phyloP scores from a whole-genome alignment of 2,329 filamentous ascomycete genomes.

The Colletotrichum sp. region DNA sequence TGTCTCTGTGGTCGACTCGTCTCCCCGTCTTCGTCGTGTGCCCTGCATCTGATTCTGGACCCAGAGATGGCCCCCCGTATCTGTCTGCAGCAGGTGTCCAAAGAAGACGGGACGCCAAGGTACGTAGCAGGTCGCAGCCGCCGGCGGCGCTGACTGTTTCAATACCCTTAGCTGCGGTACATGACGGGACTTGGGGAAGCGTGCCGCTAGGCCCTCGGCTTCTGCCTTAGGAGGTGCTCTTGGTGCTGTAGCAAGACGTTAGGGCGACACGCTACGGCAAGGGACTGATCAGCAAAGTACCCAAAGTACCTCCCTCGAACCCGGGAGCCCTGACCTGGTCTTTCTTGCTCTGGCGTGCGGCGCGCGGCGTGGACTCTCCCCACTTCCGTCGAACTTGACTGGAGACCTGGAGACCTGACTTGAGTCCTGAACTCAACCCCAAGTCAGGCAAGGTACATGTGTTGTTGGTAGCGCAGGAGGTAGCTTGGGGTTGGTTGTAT shows the following conservation, averaged over 20 bases:
- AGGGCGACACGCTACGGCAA: background rate
- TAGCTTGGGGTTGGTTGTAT: background rate
- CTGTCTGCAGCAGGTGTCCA: background rate
- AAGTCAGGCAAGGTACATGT: conserved; percentile 12
- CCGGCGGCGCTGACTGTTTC: background rate
- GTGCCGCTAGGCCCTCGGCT: background rate
- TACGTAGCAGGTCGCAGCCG: conserved; percentile 11
- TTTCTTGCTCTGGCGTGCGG: conserved; percentile 8
- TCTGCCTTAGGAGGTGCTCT: background rate
- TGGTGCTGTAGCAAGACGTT: background rate
- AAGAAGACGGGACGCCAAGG: background rate
- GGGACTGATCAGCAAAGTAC: conserved; percentile 12
- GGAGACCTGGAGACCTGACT: conserved; percentile 7
- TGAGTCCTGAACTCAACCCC: background rate
- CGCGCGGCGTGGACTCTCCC: conserved; percentile 16
- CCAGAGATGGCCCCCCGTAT: background rate
- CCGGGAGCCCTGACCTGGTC: conserved; percentile 20
- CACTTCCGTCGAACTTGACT: conserved; percentile 11
- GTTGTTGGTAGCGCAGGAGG: background rate
- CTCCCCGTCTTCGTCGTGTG: background rate
- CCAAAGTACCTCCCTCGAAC: conserved; percentile 11
- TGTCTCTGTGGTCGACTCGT: background rate
- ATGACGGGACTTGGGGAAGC: background rate
- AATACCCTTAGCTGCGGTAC: background rate
- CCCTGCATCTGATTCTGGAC: background rate